Evolutionary conservation across 495 filamentous ascomycete species (phyloP), one percentile per base, ranked within the genome.

Genomic region (Annulohypoxylon maeteangense): DNA sequence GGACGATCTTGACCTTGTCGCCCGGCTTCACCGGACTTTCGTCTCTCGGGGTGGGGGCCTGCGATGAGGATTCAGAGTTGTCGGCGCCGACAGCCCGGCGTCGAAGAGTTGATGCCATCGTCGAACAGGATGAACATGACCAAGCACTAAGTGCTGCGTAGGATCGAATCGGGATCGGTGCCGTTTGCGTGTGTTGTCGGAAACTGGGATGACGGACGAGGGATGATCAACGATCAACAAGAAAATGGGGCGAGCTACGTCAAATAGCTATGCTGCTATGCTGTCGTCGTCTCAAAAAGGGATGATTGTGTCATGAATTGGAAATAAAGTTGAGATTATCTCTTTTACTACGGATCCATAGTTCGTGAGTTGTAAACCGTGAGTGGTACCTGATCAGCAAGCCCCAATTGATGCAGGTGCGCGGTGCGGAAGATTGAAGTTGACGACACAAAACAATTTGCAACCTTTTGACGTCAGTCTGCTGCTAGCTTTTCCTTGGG

Each of bases 21-120:
- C 79, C 82, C 29, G 79, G 70, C 64, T 82, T 85, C 11, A 67
- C 80, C 38, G 87, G 84, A 58, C 79, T 82, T 56, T 78, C 75
- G 25, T 83, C 82, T 63, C 80, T 74, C 27, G 82, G 66, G 10
- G 69, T 76, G 20, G 65, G 66, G 7, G 62, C 53, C 12, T 54
- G 66, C 6, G 79, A 70, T 3, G 78, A 62, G 14, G 79, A 72
- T 12, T 82, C 72, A 36, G 80, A 78, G 18, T 75, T 67, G 20
- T 79, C 78, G 48, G 75, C 67, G 47, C 63, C 76, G 47, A 75
- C 72, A 23, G 81, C 76, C 36, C 86, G 84, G 48, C 85, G 84
- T 63, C 87, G 82, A 27, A 88, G 79, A 47, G 78, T 81, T 62
- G 80, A 84, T 65, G 78, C 78, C 81, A 85, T 84, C 14, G 58